A percentile compares a stretch with the other conserved stretches of the same genome.
These are phyloP conservation scores for Aspergillus flavus DNA, from an alignment of 2,329 filamentous ascomycete species.

Conservation along the genomic window DNA sequence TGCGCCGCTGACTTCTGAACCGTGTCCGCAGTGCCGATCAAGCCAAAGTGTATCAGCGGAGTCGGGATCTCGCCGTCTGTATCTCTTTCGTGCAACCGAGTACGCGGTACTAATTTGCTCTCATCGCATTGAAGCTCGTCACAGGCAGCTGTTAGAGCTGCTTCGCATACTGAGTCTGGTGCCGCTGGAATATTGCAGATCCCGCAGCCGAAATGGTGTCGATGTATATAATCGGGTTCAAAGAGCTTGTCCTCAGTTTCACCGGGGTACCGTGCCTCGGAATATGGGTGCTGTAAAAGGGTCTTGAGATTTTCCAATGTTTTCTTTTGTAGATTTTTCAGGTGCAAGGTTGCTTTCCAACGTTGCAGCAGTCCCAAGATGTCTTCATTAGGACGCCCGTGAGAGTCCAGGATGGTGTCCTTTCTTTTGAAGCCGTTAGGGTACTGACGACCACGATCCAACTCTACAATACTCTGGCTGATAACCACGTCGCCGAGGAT, in stretches of 20 bases:
- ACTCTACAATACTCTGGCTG: conserved; percentile 25
- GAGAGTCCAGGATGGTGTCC: conserved; percentile 26
- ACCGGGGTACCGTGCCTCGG: neutral
- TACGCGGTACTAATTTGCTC: neutral
- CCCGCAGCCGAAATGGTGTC: neutral
- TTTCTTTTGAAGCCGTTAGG: conserved; percentile 24
- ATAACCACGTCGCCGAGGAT: conserved; percentile 26
- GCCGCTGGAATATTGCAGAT: neutral
- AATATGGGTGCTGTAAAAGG: neutral
- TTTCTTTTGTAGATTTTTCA: neutral
- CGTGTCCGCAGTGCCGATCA: conserved; percentile 35
- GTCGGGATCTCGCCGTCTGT: conserved; percentile 2
- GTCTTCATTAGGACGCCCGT: conserved; percentile 30
- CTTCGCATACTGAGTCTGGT: neutral
- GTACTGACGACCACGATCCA: conserved; percentile 28
- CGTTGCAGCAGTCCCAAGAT: conserved; percentile 29
- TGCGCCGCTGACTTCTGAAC: conserved; percentile 40
- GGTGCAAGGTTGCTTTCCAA: neutral
- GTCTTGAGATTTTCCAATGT: neutral
- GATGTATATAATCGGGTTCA: neutral
- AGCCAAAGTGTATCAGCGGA: conserved; percentile 34
- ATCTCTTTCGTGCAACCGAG: conserved; percentile 8
- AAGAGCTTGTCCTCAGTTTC: neutral
- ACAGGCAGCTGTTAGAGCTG: conserved; percentile 18
- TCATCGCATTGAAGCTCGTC: conserved; percentile 28